Evolutionary conservation across 208 protist species (phyloP), one percentile per base, ranked within the genome.

Genomic region (Entamoeba invadens): DNA sequence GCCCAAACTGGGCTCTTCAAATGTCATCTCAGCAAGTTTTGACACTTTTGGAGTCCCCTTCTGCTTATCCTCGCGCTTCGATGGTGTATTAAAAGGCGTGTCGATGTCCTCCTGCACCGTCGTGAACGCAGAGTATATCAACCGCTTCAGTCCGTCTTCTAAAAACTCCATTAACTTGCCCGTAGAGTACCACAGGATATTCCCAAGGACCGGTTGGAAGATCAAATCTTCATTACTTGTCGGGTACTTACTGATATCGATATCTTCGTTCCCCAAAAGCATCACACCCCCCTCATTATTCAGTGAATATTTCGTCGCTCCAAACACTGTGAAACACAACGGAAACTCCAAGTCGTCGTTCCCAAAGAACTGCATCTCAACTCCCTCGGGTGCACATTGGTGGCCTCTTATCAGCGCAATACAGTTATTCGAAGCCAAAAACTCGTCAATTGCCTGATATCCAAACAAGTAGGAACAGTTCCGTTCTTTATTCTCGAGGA

Each of bases 391-490:
- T 42, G 38, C 8, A 8, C 57, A 77, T 94, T 96, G 72, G 47
- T 96, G 95, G 1, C 94, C 95, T 35, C 95, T 44, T n/a, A 92
- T 92, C 5, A 96, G 45, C 10, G 95, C 92, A 45, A 46, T 46
- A 10, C 95, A 87, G 38, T 94, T 31, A 51, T 96, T 96, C 0
- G n/a, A 3, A 14, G 14, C 4, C 21, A 95, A 44, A 35, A 96
- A 96, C 14, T 94, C 38, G 21, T 93, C 44, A 72, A 94, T 46
- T 16, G 94, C 95, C 16, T 94, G 2, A 42, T 57, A 44, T 5
- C 94, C 95, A 93, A 95, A 96, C 4, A 91, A 45, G 45, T 68
- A 94, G 3, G 94, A 94, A 47, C 93, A 93, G n/a, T 95, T 95
- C 46, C 93, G 45, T 46, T 42, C 6, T 51, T 4, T 1, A n/a